A percentile compares a stretch with the other conserved stretches of the same genome.
Conservation (phyloP, 2,329 filamentous ascomycete species). For the Botrytis hyacinthi region DNA sequence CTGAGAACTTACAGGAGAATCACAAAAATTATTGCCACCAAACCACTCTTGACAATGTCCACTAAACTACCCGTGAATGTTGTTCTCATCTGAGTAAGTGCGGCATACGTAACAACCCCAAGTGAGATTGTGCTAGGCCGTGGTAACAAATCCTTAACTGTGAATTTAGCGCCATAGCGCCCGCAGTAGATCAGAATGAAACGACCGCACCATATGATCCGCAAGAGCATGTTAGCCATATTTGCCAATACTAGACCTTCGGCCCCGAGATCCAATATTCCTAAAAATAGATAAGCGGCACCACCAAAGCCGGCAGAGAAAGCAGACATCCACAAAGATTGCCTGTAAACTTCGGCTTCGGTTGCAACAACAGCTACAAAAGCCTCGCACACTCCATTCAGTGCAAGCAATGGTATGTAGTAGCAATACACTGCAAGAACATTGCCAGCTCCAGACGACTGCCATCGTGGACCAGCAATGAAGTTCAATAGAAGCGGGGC, state of each 20-base stretch:
- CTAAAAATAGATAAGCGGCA: slow-evolving; percentile 72
- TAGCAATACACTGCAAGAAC: slow-evolving; percentile 82
- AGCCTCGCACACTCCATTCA: slow-evolving; percentile 89
- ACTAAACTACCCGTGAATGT: slow-evolving; percentile 33
- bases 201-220: slow-evolving; percentile 74
- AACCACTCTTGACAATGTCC: slow-evolving; percentile 47
- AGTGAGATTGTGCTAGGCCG: slow-evolving; percentile 44
- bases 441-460: slow-evolving; percentile 65
- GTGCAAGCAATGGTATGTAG: slow-evolving; percentile 87
- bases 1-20: slow-evolving; percentile 55
- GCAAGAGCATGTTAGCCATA: slow-evolving; percentile 81
- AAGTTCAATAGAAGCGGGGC: slow-evolving; percentile 71
- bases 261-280: slow-evolving; percentile 68
- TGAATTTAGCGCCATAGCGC: slow-evolving; percentile 45
- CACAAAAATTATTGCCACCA: slow-evolving; percentile 52
- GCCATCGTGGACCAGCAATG: slow-evolving; percentile 77
- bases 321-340: slow-evolving; percentile 79
- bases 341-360: slow-evolving; percentile 68
- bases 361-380: slow-evolving; percentile 88
- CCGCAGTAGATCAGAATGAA: slow-evolving; percentile 70
- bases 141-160: slow-evolving; percentile 46
- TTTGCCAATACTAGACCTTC: slow-evolving; percentile 83
- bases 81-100: slow-evolving; percentile 40
- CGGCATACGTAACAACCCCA: slow-evolving; percentile 46
- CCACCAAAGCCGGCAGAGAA: slow-evolving; percentile 76